Conservation (phyloP, 768 basidiomycete genomes). For the Serendipita sp. region DNA sequence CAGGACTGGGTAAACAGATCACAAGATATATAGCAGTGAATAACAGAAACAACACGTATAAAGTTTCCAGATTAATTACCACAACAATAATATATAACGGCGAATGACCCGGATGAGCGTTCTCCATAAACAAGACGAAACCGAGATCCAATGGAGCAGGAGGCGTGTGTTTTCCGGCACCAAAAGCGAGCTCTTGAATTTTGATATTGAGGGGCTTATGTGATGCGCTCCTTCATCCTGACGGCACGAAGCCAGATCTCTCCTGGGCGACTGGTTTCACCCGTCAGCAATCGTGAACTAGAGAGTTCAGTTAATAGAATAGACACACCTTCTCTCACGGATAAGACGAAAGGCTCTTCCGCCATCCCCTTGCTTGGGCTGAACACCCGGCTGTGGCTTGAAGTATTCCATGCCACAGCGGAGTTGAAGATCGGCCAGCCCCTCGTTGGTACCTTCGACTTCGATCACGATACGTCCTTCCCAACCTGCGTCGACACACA, state of each 20-base stretch:
- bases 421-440: conserved; percentile 58
- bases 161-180: too few species aligned
- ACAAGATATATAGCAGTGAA: not conserved
- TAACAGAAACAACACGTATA: not conserved
- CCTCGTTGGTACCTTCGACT: conserved; percentile 77
- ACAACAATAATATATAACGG: not conserved
- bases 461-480: conserved; percentile 72
- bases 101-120: not conserved
- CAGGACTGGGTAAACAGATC: too few species aligned
- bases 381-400: conserved; percentile 35
- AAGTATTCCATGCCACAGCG: conserved; percentile 56
- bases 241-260: conserved; percentile 61
- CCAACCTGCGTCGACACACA: conserved; percentile 65
- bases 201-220: too few species aligned
- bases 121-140: too few species aligned
- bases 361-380: conserved; percentile 25
- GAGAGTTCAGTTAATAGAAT: not conserved
- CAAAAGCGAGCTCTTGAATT: too few species aligned
- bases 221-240: conserved; percentile 44
- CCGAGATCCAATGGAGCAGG: too few species aligned
- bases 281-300: not conserved
- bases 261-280: conserved; percentile 41
- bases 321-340: conserved; percentile 56
- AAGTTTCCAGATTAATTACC: not conserved
- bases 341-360: conserved; percentile 53